Conservation (phyloP, 352 stramenopile genomes). For the Pythium rishiriense region DNA sequence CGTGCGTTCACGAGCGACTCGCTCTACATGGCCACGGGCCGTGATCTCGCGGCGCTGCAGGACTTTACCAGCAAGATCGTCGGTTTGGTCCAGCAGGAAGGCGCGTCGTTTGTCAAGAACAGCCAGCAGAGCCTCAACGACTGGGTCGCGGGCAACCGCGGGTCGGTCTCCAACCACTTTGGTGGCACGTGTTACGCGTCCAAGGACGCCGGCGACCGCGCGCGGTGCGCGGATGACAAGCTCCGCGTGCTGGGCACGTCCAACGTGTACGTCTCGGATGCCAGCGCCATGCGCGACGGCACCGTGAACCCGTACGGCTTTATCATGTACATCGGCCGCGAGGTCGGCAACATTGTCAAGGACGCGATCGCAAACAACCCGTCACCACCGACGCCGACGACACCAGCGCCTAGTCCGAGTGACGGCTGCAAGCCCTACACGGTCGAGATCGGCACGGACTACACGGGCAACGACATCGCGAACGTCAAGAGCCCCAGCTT, state of each 20-base stretch:
- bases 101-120: slow-evolving; percentile 53
- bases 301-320: slow-evolving; percentile 80
- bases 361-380: slow-evolving; percentile 28
- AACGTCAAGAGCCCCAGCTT: neutral
- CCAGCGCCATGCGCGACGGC: slow-evolving; percentile 59
- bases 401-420: neutral
- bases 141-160: slow-evolving; percentile 41
- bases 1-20: neutral
- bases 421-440: neutral
- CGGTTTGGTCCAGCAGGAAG: slow-evolving; percentile 34
- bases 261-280: slow-evolving; percentile 75
- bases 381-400: neutral
- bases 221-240: slow-evolving; percentile 65
- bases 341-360: slow-evolving; percentile 45
- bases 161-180: slow-evolving; percentile 57
- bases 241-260: slow-evolving; percentile 59
- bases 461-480: neutral
- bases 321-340: slow-evolving; percentile 68
- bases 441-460: neutral
- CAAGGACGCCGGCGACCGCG: slow-evolving; percentile 34
- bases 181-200: slow-evolving; percentile 68
- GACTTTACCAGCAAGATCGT: slow-evolving; percentile 59
- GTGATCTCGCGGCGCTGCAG: slow-evolving; percentile 71
- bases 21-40: slow-evolving; percentile 39
- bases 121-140: slow-evolving; percentile 10